These are phyloP conservation scores for Pseudisothecium myosuroides DNA, from an alignment of 225 moss, liverwort and hornwort genomes.

Conservation along the genomic window DNA sequence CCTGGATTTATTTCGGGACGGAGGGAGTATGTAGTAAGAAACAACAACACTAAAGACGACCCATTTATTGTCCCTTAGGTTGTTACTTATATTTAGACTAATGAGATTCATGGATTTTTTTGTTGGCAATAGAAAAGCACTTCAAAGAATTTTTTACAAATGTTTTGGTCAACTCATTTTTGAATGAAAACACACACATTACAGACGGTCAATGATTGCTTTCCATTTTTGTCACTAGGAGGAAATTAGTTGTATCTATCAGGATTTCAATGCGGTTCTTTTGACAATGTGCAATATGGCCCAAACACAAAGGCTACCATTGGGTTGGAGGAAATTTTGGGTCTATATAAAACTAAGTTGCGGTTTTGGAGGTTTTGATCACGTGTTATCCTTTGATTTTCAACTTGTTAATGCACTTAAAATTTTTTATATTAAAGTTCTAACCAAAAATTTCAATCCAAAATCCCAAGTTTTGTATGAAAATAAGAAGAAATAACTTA, in stretches of 20 bases:
- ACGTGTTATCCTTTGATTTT: not conserved
- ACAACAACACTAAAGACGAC: not conserved
- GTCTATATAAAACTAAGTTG: not conserved
- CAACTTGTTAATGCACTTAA: not conserved
- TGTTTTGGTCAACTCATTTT: not conserved
- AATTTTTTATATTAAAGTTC: not conserved
- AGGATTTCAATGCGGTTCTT: not conserved
- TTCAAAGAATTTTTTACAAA: rapidly evolving
- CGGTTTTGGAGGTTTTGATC: not conserved
- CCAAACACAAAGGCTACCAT: rapidly evolving
- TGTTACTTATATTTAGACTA: not conserved
- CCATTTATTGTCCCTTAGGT: rapidly evolving
- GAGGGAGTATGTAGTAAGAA: too few relatives aligned
- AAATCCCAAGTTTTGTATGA: too few relatives aligned
- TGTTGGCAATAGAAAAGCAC: not conserved
- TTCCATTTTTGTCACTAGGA: not conserved
- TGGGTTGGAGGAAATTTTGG: not conserved
- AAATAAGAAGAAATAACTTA: not conserved
- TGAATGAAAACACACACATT: rapidly evolving
- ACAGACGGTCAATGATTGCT: too few relatives aligned
- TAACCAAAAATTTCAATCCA: not conserved
- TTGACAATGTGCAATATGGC: rapidly evolving
- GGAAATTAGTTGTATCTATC: rapidly evolving
- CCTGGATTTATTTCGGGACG: too few relatives aligned
- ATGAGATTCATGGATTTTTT: rapidly evolving